phyloP scores from a whole-genome alignment of 2,329 filamentous ascomycete genomes.

The Sporothrix globosa region DNA sequence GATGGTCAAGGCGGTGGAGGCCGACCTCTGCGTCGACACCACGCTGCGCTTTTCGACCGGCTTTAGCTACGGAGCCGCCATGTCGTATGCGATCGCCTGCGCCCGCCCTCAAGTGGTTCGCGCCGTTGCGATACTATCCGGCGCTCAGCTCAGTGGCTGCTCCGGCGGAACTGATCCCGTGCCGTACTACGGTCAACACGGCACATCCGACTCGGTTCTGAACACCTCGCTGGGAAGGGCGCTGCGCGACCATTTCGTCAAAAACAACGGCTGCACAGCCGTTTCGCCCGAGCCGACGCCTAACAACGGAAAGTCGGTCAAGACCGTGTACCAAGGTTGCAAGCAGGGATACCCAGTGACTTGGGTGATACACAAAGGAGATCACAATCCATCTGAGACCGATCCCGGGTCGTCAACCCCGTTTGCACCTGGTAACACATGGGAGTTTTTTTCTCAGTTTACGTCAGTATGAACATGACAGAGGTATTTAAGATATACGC shows the following conservation, averaged over 20 bases:
- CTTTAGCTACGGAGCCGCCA: neutral
- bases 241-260: neutral
- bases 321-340: conserved; percentile 1
- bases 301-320: neutral
- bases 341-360: neutral
- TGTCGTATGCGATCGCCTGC: neutral
- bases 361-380: neutral
- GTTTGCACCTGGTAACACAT: neutral
- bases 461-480: too few species aligned
- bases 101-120: neutral
- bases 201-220: neutral
- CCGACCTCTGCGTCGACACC: neutral
- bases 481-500: too few species aligned
- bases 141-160: conserved; percentile 3
- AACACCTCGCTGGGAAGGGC: too few species aligned
- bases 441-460: conserved; percentile 4
- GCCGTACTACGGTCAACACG: neutral
- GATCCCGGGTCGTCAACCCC: neutral
- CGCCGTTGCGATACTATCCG: neutral
- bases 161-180: neutral
- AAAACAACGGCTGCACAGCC: neutral
- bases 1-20: conserved; percentile 5
- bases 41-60: neutral
- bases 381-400: neutral
- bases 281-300: neutral